Percentiles rank a stretch among this genome's conserved stretches.
Conservation (phyloP, 108 stramenopile genomes). For the Hondaea fermentalgiana region DNA sequence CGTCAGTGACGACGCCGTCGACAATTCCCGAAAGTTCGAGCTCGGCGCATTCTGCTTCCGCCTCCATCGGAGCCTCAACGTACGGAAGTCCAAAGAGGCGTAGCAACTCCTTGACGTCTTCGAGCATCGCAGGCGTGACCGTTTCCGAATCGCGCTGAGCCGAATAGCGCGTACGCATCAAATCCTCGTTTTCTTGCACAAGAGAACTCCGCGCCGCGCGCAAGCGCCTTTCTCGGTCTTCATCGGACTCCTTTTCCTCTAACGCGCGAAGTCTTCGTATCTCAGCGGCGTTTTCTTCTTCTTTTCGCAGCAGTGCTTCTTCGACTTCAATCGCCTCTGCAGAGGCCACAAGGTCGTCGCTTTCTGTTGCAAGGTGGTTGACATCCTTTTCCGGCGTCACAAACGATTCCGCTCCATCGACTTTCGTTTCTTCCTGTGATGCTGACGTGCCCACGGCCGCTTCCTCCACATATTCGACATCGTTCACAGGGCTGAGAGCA, state of each 20-base stretch:
- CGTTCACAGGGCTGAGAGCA: no score
- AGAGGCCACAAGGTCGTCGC: not conserved
- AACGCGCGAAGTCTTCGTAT: no score
- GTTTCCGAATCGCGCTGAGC: slow-evolving; percentile 64
- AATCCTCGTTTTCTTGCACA: not conserved
- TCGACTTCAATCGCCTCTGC: not conserved
- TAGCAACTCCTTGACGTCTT: slow-evolving; percentile 74
- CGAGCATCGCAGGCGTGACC: slow-evolving; percentile 85
- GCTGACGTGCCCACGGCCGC: no score
- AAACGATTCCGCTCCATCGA: no score
- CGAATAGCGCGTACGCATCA: not conserved
- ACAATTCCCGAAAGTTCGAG: slow-evolving; percentile 76
- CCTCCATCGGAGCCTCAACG: slow-evolving; percentile 89
- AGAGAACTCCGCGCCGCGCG: not conserved
- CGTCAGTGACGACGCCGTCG: slow-evolving; percentile 93
- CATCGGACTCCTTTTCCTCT: not conserved
- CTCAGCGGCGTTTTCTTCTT: no score
- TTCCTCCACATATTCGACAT: no score
- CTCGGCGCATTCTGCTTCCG: slow-evolving; percentile 88
- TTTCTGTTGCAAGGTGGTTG: not conserved
- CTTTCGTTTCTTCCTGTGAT: no score
- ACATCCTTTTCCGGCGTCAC: no score
- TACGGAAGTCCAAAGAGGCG: slow-evolving; percentile 87
- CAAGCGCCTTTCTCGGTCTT: not conserved
- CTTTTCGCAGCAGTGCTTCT: not conserved